A percentile compares a stretch with the other conserved stretches of the same genome.
These are phyloP conservation scores for Panicum miliaceum DNA, from an alignment of 176 grass and related monocot species.

Conservation along the genomic window DNA sequence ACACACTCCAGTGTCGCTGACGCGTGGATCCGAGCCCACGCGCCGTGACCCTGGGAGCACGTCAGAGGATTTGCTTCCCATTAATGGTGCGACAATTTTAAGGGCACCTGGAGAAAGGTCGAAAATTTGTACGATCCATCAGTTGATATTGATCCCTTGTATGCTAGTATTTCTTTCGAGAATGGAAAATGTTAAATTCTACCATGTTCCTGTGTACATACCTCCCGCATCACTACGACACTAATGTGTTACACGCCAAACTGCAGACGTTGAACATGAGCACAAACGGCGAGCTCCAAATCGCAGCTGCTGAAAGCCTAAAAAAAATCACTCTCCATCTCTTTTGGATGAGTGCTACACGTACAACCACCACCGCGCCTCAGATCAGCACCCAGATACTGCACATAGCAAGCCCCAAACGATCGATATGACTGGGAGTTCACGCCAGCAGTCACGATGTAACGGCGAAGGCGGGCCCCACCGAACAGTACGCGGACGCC, in stretches of 20 bases:
- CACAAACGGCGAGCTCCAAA: background rate
- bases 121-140: constrained; percentile 1
- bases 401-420: too few relatives aligned
- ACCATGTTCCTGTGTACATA: background rate
- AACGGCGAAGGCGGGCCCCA: background rate
- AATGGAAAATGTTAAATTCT: background rate
- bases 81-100: constrained; percentile 46
- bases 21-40: too few relatives aligned
- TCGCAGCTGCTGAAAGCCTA: background rate
- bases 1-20: too few relatives aligned
- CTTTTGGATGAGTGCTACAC: constrained; percentile 13
- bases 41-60: too few relatives aligned
- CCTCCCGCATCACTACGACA: background rate
- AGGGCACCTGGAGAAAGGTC: constrained; percentile 33
- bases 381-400: background rate
- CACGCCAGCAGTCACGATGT: background rate
- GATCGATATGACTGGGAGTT: background rate
- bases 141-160: background rate
- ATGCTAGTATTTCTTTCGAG: background rate
- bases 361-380: too few relatives aligned
- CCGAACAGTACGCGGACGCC: background rate
- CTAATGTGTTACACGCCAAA: background rate
- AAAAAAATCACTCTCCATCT: background rate
- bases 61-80: too few relatives aligned
- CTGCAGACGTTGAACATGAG: background rate